Conservation (phyloP, 805 yeast genomes). For the Torulaspora microellipsoides region DNA sequence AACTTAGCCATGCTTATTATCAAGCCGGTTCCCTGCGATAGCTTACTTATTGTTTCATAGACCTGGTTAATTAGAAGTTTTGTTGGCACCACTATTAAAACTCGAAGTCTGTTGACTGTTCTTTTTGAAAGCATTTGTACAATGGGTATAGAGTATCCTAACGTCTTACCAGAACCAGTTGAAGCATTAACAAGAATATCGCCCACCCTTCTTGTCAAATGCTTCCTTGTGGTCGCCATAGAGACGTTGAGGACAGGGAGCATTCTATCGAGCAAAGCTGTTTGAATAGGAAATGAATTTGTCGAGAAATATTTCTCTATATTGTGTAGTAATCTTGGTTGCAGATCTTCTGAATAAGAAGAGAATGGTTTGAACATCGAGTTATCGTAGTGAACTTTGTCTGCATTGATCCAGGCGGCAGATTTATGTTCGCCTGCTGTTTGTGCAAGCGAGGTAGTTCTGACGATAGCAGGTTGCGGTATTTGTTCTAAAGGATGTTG, state of each 20-base stretch:
- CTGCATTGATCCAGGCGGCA: slow-evolving; percentile 31
- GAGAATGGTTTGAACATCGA: slow-evolving; percentile 25
- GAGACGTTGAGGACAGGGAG: slow-evolving; percentile 27
- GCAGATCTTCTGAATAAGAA: slow-evolving; percentile 16
- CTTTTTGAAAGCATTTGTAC: slow-evolving; percentile 61
- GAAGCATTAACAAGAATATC: slow-evolving; percentile 88
- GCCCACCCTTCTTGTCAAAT: slow-evolving; percentile 54
- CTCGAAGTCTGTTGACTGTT: slow-evolving; percentile 66
- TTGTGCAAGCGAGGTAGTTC: slow-evolving; percentile 27
- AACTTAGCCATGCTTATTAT: slow-evolving; percentile 50
- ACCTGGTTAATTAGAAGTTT: slow-evolving; percentile 84
- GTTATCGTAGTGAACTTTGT: slow-evolving; percentile 28
- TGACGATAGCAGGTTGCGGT: slow-evolving; percentile 67
- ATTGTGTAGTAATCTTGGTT: slow-evolving; percentile 34
- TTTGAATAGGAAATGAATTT: slow-evolving; percentile 34
- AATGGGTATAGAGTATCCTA: slow-evolving; percentile 83
- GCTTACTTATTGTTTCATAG: slow-evolving; percentile 50
- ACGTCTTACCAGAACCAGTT: slow-evolving; percentile 94
- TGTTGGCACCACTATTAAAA: slow-evolving; percentile 84
- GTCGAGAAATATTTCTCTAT: slow-evolving; percentile 24
- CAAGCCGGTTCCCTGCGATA: slow-evolving; percentile 65
- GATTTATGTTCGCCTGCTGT: slow-evolving; percentile 41
- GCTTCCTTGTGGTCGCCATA: slow-evolving; percentile 26
- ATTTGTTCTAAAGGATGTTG: slow-evolving; percentile 57
- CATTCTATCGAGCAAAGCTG: slow-evolving; percentile 26